A percentile compares a stretch with the other conserved stretches of the same genome.
phyloP scores from a whole-genome alignment of 345 rosid species.

The Eutrema yunnanense region DNA sequence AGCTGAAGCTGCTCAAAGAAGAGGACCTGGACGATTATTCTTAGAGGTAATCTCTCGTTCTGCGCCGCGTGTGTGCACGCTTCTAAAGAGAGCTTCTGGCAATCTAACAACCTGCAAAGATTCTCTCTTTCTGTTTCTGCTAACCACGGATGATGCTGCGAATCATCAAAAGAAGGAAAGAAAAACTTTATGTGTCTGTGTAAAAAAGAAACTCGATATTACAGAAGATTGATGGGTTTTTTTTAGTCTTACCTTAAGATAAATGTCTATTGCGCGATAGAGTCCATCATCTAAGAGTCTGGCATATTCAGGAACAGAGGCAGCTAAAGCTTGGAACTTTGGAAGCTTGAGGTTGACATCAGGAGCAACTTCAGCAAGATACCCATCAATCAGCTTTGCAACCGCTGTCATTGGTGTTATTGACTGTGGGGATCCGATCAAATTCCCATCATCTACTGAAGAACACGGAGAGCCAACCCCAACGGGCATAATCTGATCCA shows the following conservation, averaged over 20 bases:
- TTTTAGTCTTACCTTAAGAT: slow-evolving; percentile 57
- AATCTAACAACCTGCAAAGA: slow-evolving; percentile 86
- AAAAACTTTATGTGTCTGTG: background rate
- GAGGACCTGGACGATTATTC: slow-evolving; percentile 86
- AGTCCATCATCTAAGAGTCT: slow-evolving; percentile 93
- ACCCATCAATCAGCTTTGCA: slow-evolving; percentile 95
- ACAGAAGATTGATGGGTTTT: background rate
- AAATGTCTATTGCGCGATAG: slow-evolving; percentile 92
- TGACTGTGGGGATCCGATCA: slow-evolving; percentile 71
- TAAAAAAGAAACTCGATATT: background rate
- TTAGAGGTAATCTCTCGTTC: slow-evolving; percentile 87
- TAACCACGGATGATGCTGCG: slow-evolving; percentile 97
- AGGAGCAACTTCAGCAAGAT: slow-evolving; percentile 96
- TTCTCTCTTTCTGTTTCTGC: slow-evolving; percentile 86
- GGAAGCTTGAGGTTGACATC: slow-evolving; percentile 90
- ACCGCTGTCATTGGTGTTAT: slow-evolving; percentile 75
- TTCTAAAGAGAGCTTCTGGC: slow-evolving; percentile 95
- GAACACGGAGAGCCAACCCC: slow-evolving; percentile 74
- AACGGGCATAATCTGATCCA: slow-evolving; percentile 66
- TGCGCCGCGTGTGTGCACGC: slow-evolving; percentile 99
- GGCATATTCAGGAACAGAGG: slow-evolving; percentile 83
- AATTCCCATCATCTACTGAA: slow-evolving; percentile 69
- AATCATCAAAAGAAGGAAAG: background rate
- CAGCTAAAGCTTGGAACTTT: slow-evolving; percentile 88
- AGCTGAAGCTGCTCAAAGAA: slow-evolving; percentile 99